These are phyloP conservation scores for Fusarium tjaetaba DNA, from an alignment of 2,329 filamentous ascomycete genomes.

Conservation along the genomic window DNA sequence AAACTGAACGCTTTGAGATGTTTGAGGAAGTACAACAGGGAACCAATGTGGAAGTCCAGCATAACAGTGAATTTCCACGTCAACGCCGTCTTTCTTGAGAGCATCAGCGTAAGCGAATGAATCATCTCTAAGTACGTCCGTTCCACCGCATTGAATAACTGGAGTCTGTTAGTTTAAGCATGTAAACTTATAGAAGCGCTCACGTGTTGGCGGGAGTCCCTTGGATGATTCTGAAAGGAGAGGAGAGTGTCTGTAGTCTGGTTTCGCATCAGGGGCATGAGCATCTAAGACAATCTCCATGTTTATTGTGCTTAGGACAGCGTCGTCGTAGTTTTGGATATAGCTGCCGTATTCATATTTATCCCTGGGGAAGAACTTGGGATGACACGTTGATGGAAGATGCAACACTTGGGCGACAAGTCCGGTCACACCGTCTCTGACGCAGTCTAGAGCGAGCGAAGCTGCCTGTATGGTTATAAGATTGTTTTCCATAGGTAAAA, in stretches of 20 bases:
- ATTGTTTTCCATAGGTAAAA: not conserved
- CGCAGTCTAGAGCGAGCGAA: slow-evolving; percentile 17
- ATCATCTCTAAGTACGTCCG: slow-evolving; percentile 36
- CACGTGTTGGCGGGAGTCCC: slow-evolving; percentile 31
- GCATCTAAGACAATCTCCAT: slow-evolving; percentile 28
- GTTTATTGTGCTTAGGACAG: slow-evolving; percentile 1
- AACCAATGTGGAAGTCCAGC: slow-evolving; percentile 41
- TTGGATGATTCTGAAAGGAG: slow-evolving; percentile 26
- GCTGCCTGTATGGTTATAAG: slow-evolving; percentile 21
- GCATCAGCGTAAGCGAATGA: slow-evolving; percentile 35
- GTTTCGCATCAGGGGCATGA: slow-evolving; percentile 2
- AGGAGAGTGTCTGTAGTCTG: slow-evolving; percentile 36
- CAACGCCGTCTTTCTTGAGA: slow-evolving; percentile 12
- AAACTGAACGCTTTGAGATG: not conserved
- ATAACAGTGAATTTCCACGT: slow-evolving; percentile 30
- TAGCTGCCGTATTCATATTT: slow-evolving; percentile 40
- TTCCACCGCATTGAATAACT: slow-evolving; percentile 37
- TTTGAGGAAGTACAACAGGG: not conserved
- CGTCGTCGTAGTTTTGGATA: slow-evolving; percentile 28
- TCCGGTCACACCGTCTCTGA: slow-evolving; percentile 22
- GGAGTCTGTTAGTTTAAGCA: fast-evolving
- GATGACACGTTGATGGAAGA: slow-evolving; percentile 37
- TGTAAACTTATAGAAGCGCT: not conserved
- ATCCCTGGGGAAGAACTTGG: slow-evolving; percentile 34
- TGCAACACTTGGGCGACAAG: slow-evolving; percentile 36